phyloP scores from a whole-genome alignment of 106 monocot species.

The Cymbidium sinense region DNA sequence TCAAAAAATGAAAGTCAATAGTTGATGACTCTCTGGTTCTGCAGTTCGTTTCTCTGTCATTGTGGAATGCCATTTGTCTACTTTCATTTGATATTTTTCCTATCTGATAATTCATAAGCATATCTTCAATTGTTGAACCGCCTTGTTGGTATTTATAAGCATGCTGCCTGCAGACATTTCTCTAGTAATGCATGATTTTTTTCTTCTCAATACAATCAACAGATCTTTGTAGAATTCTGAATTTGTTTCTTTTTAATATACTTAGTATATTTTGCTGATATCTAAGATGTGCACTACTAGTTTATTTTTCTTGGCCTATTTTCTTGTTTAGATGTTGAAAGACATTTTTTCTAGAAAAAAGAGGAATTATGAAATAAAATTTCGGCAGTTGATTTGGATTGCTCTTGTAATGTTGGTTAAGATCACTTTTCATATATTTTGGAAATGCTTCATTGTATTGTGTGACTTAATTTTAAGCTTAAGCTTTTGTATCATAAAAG shows the following conservation, averaged over 20 bases:
- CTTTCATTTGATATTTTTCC: not conserved
- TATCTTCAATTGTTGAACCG: not conserved
- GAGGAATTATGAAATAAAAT: not conserved
- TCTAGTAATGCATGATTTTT: not conserved
- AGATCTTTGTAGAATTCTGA: not conserved
- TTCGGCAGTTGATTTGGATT: not conserved
- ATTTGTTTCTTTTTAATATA: not conserved
- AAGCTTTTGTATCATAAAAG: not conserved
- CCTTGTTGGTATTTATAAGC: not conserved
- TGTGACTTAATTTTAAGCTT: not conserved
- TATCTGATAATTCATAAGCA: not conserved
- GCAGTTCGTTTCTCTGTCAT: too few relatives aligned
- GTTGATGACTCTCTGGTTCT: too few relatives aligned
- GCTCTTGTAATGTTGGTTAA: not conserved
- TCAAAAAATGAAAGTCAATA: too few relatives aligned
- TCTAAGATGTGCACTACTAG: not conserved
- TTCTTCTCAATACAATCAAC: not conserved
- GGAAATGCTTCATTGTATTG: not conserved
- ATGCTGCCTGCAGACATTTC: not conserved
- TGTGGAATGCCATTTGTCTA: too few relatives aligned
- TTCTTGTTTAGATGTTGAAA: not conserved
- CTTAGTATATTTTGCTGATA: not conserved
- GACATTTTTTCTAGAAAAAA: not conserved
- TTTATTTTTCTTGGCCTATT: not conserved
- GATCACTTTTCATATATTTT: not conserved